These are phyloP conservation scores for Irpex rosettiformis DNA, from an alignment of 1,284 basidiomycete genomes.

Conservation along the genomic window DNA sequence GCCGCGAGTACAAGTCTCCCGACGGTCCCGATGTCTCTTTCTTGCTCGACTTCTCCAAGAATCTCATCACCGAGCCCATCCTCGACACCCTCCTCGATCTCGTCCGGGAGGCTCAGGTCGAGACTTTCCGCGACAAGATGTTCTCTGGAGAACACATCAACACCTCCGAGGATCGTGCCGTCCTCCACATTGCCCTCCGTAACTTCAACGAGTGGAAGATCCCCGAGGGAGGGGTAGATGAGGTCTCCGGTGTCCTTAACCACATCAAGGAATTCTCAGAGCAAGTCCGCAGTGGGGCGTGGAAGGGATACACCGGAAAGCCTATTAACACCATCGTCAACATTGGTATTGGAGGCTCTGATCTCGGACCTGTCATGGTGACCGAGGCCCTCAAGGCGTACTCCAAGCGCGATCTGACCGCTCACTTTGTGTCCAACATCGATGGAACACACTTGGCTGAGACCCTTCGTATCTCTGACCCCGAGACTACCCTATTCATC, in stretches of 20 bases:
- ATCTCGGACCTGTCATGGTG: conserved; percentile 98
- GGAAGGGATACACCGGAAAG: conserved; percentile 99
- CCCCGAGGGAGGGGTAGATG: conserved; percentile 76
- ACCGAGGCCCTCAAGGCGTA: conserved; percentile 96
- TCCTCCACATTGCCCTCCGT: conserved; percentile 92
- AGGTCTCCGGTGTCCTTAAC: conserved; percentile 81
- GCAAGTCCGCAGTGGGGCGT: conserved; percentile 78
- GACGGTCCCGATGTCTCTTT: conserved; percentile 73
- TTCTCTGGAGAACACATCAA: conserved; percentile 97
- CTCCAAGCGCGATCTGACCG: conserved; percentile 83
- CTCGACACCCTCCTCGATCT: conserved; percentile 75
- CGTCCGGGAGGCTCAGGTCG: conserved; percentile 84
- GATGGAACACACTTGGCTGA: conserved; percentile 98
- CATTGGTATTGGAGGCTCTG: conserved; percentile 98
- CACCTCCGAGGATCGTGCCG: conserved; percentile 95
- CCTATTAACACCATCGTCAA: conserved; percentile 94
- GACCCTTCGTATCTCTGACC: conserved; percentile 78
- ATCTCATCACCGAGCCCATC: conserved; percentile 88
- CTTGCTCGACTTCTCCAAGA: conserved; percentile 96
- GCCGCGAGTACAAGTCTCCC: conserved; percentile 69
- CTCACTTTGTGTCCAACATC: conserved; percentile 96
- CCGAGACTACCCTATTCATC: conserved; percentile 96
- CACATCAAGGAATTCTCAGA: conserved; percentile 94
- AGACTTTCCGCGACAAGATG: conserved; percentile 89
- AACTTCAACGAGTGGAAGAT: conserved; percentile 81